Evolutionary conservation across 2,329 filamentous ascomycete species (phyloP).

Genomic region (Cercospora brassicicola): DNA sequence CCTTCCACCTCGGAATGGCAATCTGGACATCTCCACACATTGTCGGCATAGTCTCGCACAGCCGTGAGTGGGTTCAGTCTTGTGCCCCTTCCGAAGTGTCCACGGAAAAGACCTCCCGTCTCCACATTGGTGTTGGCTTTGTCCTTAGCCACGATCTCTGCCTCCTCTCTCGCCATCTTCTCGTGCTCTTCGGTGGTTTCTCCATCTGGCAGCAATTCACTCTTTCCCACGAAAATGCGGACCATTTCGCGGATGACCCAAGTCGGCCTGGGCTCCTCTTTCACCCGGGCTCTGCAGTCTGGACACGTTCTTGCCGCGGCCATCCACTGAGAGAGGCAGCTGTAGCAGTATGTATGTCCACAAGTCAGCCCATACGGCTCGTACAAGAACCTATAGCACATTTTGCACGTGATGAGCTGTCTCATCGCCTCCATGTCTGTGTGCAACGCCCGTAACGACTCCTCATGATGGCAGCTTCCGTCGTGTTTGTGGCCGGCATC

Average conservation of each 20-base stretch:
- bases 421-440: slow-evolving; percentile 63
- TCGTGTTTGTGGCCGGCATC: not conserved
- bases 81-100: slow-evolving; percentile 52
- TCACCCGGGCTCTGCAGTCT: slow-evolving; percentile 63
- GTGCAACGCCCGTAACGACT: slow-evolving; percentile 30
- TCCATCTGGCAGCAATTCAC: slow-evolving; percentile 61
- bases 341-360: slow-evolving; percentile 72
- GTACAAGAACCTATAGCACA: slow-evolving; percentile 67
- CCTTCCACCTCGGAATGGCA: slow-evolving; percentile 66
- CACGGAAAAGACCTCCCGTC: slow-evolving; percentile 63
- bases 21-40: slow-evolving; percentile 61
- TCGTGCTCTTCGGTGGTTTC: slow-evolving; percentile 64
- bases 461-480: slow-evolving; percentile 29
- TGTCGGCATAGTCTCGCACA: slow-evolving; percentile 59
- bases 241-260: slow-evolving; percentile 67
- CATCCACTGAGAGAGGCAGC: slow-evolving; percentile 51
- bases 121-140: slow-evolving; percentile 53
- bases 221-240: slow-evolving; percentile 60
- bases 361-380: slow-evolving; percentile 68
- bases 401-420: slow-evolving; percentile 63
- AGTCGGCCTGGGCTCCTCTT: slow-evolving; percentile 61
- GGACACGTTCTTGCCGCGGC: slow-evolving; percentile 65
- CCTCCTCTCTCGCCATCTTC: slow-evolving; percentile 60
- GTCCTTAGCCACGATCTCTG: slow-evolving; percentile 60
- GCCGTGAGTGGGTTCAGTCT: slow-evolving; percentile 38